These are phyloP conservation scores for Austroboletus novae-zelandiae DNA, from an alignment of 1,284 basidiomycete species.

Conservation along the genomic window DNA sequence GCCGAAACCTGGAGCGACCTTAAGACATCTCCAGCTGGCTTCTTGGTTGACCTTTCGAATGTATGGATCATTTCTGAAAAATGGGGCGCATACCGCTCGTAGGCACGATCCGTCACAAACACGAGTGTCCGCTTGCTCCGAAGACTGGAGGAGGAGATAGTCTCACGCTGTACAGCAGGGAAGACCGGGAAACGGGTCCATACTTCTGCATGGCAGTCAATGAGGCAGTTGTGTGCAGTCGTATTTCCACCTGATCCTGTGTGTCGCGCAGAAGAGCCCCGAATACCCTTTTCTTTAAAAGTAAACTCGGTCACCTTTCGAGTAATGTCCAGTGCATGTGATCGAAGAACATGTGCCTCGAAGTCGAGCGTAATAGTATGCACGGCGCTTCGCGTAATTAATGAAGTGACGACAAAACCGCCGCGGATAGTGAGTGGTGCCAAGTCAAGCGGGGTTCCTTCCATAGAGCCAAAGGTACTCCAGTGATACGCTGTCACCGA, in stretches of 20 bases:
- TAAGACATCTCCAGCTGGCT: constrained; percentile 41
- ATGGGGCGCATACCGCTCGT: constrained; percentile 37
- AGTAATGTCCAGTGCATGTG: constrained; percentile 49
- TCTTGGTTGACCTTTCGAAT: constrained; percentile 47
- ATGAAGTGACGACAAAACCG: constrained; percentile 39
- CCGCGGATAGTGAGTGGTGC: not conserved
- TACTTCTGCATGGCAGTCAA: constrained; percentile 59
- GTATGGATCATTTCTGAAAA: constrained; percentile 44
- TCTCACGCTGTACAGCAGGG: constrained; percentile 49
- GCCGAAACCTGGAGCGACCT: constrained; percentile 33
- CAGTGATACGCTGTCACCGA: constrained; percentile 22
- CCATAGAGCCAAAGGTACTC: constrained; percentile 21
- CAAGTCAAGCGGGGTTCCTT: constrained; percentile 19
- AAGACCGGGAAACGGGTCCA: constrained; percentile 64
- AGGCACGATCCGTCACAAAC: constrained; percentile 45
- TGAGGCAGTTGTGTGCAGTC: constrained; percentile 44
- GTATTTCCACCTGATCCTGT: constrained; percentile 2
- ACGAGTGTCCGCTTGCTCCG: constrained; percentile 34
- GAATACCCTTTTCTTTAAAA: constrained; percentile 41
- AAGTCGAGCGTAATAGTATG: constrained; percentile 44
- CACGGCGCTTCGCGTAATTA: constrained; percentile 40
- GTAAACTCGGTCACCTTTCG: constrained; percentile 52
- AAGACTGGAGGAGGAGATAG: constrained; percentile 36
- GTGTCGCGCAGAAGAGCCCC: constrained; percentile 15
- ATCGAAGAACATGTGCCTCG: constrained; percentile 32